These are phyloP conservation scores for Fusarium humuli DNA, from an alignment of 2,329 filamentous ascomycete species.

Conservation along the genomic window DNA sequence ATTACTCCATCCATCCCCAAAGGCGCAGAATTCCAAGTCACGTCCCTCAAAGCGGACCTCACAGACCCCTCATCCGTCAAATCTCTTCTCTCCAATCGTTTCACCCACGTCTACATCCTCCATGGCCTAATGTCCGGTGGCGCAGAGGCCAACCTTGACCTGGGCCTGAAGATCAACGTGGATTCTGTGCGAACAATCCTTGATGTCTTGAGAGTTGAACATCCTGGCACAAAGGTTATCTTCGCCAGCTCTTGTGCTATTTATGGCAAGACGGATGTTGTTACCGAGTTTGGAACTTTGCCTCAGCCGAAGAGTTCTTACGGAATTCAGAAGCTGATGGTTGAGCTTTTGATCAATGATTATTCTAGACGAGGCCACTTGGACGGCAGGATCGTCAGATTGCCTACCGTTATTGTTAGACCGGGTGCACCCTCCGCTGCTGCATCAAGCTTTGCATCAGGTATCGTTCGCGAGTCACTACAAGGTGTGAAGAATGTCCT, in stretches of 20 bases:
- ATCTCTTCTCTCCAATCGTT: constrained; percentile 49
- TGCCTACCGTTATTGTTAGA: constrained; percentile 71
- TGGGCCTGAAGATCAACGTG: constrained; percentile 67
- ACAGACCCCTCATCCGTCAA: constrained; percentile 35
- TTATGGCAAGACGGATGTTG: constrained; percentile 56
- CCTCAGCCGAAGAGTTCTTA: constrained; percentile 67
- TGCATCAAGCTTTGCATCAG: constrained; percentile 69
- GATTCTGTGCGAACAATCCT: constrained; percentile 66
- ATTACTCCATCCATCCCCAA: constrained; percentile 62
- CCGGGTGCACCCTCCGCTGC: constrained; percentile 70
- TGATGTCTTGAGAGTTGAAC: constrained; percentile 58
- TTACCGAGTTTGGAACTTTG: constrained; percentile 42
- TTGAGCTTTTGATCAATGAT: constrained; percentile 58
- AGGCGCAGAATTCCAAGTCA: constrained; percentile 47
- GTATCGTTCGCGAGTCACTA: constrained; percentile 69
- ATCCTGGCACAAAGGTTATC: constrained; percentile 64
- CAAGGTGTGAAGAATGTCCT: constrained; percentile 59
- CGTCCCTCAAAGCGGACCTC: constrained; percentile 44
- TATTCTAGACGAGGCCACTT: constrained; percentile 63
- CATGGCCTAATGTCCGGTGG: constrained; percentile 74
- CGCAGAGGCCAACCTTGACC: constrained; percentile 68
- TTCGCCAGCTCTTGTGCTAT: constrained; percentile 72
- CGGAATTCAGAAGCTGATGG: constrained; percentile 71
- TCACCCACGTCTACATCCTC: constrained; percentile 65
- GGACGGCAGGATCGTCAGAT: constrained; percentile 65